Base-by-base conservation (phyloP, 352 stramenopile genomes). In the Aphanomyces euteiches region DNA sequence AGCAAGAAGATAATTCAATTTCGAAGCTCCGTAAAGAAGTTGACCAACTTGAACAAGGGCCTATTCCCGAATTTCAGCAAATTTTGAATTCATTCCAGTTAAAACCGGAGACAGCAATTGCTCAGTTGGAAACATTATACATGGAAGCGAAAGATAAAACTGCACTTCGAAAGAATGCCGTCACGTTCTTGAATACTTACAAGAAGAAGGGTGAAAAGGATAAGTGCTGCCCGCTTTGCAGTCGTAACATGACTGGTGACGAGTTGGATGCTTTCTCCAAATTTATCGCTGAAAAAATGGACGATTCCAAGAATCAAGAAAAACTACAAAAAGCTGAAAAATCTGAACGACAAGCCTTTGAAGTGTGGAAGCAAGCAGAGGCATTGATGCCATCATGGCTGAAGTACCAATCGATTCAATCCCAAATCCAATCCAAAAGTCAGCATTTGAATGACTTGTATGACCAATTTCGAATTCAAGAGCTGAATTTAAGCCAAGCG, bases 61-160 rank as follows among this genome's bases (percentile, higher is more conserved):
- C 34, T 15, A 19, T 66, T 19, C 8, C 28, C 13, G 57, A 66
- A 38, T 66, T 40, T 47, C 21, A 34, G 28, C 17, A 40, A 53
- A 7, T 43, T 66, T 8, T 21, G 38, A 13, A 19, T 17, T 8
- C 38, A 36, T 66, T 40, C n/a, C 8, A 28, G 28, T 37, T 67
- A 5, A 75, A 82, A 45, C 82, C 84, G 6, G 84, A 93, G 39
- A 65, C 69, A 4, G 79, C 77, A 7, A 53, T 92, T 5, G 72
- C 80, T 17, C 72, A 81, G 37, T 77, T 86, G 4, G 83, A 95
- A 56, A 80, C 80, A 36, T 58, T 66, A 40, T 93, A 93, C 53
- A 79, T 90, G 65, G 80, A 90, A 37, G 85, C 87, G 0, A 95
- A 95, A 67, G 85, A 92, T 72, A 95, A 91, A 69, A 88, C 88